phyloP scores from a whole-genome alignment of 768 basidiomycete genomes.

The Rhodotorula babjevae region DNA sequence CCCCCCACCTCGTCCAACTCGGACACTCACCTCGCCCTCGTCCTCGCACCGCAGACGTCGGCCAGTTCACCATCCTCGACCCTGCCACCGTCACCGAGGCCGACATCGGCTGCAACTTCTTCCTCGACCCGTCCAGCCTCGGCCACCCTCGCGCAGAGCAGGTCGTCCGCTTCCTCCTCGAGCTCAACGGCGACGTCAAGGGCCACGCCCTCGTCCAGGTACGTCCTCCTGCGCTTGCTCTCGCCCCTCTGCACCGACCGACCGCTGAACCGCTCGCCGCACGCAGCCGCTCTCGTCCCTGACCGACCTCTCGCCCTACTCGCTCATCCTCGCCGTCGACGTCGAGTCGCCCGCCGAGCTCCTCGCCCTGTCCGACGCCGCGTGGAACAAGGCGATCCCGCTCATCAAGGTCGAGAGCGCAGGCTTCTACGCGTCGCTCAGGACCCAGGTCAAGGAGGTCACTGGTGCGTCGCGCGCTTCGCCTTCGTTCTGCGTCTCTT shows the following conservation, averaged over 20 bases:
- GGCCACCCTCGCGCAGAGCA: slow-evolving; percentile 75
- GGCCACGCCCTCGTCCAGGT: slow-evolving; percentile 57
- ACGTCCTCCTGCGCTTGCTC: not conserved
- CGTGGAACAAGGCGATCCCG: slow-evolving; percentile 50
- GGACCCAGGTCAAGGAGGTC: slow-evolving; percentile 82
- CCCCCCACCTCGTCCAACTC: no score
- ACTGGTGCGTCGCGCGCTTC: slow-evolving; percentile 53
- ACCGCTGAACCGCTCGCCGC: no score
- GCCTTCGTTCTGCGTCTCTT: no score
- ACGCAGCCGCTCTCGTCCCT: slow-evolving; percentile 22
- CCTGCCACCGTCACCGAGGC: slow-evolving; percentile 57
- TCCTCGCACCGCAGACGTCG: slow-evolving; percentile 55
- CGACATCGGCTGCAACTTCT: slow-evolving; percentile 95
- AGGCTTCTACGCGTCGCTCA: slow-evolving; percentile 85
- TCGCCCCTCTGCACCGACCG: not conserved
- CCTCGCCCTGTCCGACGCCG: slow-evolving; percentile 53
- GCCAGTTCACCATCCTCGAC: slow-evolving; percentile 91
- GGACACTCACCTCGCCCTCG: not conserved
- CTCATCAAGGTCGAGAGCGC: slow-evolving; percentile 75
- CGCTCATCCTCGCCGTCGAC: slow-evolving; percentile 81
- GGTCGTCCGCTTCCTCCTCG: slow-evolving; percentile 66
- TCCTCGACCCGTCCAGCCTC: slow-evolving; percentile 72
- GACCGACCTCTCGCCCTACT: slow-evolving; percentile 56
- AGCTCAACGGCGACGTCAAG: slow-evolving; percentile 82
- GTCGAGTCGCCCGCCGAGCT: slow-evolving; percentile 57